These are phyloP conservation scores for Fonsecaea multimorphosa DNA, from an alignment of 2,329 filamentous ascomycete genomes.

Conservation along the genomic window DNA sequence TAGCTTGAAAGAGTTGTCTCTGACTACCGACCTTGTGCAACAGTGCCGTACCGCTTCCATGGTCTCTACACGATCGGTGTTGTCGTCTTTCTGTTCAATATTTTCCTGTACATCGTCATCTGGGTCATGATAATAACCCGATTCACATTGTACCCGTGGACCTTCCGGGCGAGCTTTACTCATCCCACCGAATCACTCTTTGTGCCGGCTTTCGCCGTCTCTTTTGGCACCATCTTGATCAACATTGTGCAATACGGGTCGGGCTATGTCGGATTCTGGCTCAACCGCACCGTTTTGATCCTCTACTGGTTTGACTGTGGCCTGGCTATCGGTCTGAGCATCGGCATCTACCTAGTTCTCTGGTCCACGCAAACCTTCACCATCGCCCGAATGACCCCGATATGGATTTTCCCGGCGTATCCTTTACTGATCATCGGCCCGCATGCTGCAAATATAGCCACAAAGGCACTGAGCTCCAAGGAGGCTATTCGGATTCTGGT, in stretches of 20 bases:
- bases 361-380: constrained; percentile 72
- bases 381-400: constrained; percentile 82
- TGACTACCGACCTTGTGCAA: background rate
- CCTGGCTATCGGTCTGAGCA: constrained; percentile 70
- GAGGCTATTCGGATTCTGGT: constrained; percentile 62
- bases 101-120: constrained; percentile 68
- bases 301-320: constrained; percentile 77
- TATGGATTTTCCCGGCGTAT: constrained; percentile 88
- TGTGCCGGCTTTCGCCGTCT: constrained; percentile 71
- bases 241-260: constrained; percentile 79
- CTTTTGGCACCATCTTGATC: constrained; percentile 76
- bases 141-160: constrained; percentile 72
- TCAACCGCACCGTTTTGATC: constrained; percentile 64
- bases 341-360: constrained; percentile 75
- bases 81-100: constrained; percentile 68
- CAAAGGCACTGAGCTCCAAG: constrained; percentile 49
- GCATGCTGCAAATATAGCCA: constrained; percentile 67
- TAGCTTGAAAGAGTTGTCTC: constrained; percentile 19
- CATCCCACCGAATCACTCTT: constrained; percentile 82
- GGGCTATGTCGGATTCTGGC: constrained; percentile 66
- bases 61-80: constrained; percentile 67
- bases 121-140: constrained; percentile 68
- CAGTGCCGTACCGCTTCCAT: constrained; percentile 59
- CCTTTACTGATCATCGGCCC: constrained; percentile 78
- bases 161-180: constrained; percentile 72